Evolutionary conservation across 2,329 filamentous ascomycete species (phyloP), one percentile per base, ranked within the genome.

Genomic region (Lasiodiplodia theobromae): DNA sequence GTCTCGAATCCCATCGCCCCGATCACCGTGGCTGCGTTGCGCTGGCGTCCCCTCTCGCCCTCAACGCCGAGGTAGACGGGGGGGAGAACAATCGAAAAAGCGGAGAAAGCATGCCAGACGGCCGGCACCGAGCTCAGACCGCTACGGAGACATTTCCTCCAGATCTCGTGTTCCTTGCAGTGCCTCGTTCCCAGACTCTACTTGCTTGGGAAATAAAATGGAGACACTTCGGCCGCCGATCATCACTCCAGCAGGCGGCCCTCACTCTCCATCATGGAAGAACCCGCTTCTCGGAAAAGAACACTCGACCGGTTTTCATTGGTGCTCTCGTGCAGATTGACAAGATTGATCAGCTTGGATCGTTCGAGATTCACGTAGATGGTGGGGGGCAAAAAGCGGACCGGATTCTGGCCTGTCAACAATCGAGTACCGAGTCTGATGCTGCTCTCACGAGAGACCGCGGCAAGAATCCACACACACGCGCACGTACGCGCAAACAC

Each of bases 301-400:
- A 64, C 60, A 52, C 60, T 52, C 60, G 2, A 12, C 34, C 5
- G 44, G 6, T 34, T 64, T 25, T 38, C 28, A 64, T 64, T 64
- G 60, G 60, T 28, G 58, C 44, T 14, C 23, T 23, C 34, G n/a
- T 63, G 62, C 62, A 49, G 62, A 53, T 53, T 38, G 47, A 37
- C n/a, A 11, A 53, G 58, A 49, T 51, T 63, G 58, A 66, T 66
- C 63, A 47, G 21, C 49, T 31, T 47, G 51, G 51, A 66, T 54
- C 51, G 47, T 66, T 56, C 63, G 47, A 66, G 63, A 66, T 66
- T 54, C 63, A 66, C 51, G 34, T 56, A 56, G 21, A 56, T 54
- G 63, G 63, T 11, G 38, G 44, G 44, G 44, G 44, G 18, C 18
- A 47, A 47, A 47, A 57, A 28, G 51, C 21, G 25, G 54, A 34